Conservation (phyloP, 2,329 filamentous ascomycete species). For the Penicillium sp. region DNA sequence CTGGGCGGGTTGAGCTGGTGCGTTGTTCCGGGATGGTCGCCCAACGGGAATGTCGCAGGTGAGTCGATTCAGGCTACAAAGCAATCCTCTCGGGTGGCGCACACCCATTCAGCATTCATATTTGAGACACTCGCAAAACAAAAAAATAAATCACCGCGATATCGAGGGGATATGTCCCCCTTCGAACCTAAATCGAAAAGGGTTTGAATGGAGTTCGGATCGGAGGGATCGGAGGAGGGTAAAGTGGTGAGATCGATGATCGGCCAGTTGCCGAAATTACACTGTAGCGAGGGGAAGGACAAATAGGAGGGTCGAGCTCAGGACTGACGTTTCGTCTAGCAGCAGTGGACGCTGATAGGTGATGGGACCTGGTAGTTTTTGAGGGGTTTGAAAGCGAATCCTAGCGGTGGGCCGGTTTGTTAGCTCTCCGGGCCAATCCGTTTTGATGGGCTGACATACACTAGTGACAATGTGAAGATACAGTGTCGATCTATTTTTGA, state of each 20-base stretch:
- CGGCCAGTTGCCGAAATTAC: conserved; percentile 10
- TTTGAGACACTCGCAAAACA: conserved; percentile 26
- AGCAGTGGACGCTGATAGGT: conserved; percentile 18
- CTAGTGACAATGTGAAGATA: background rate
- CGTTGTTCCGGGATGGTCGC: conserved; percentile 40
- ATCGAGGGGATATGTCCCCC: conserved; percentile 15
- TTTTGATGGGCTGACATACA: background rate
- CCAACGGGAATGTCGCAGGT: conserved; percentile 36
- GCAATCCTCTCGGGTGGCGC: conserved; percentile 37
- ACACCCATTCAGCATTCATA: conserved; percentile 39
- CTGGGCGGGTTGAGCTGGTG: conserved; percentile 34
- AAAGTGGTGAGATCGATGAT: conserved; percentile 4
- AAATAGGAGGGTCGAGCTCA: conserved; percentile 17
- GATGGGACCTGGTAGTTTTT: conserved; percentile 1
- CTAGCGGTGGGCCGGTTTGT: conserved; percentile 18
- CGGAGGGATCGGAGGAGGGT: conserved; percentile 4
- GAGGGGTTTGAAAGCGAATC: conserved; percentile 7
- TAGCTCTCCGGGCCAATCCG: conserved; percentile 14
- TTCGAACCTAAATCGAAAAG: conserved; percentile 8
- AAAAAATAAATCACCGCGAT: background rate
- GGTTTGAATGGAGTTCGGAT: conserved; percentile 6
- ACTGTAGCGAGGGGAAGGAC: conserved; percentile 5
- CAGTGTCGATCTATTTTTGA: conserved; percentile 1
- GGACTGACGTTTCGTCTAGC: conserved; percentile 29
- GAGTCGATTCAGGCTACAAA: conserved; percentile 38